A percentile compares a stretch with the other conserved stretches of the same genome.
phyloP scores from a whole-genome alignment of 225 moss, liverwort and hornwort species.

The Bryum argenteum region DNA sequence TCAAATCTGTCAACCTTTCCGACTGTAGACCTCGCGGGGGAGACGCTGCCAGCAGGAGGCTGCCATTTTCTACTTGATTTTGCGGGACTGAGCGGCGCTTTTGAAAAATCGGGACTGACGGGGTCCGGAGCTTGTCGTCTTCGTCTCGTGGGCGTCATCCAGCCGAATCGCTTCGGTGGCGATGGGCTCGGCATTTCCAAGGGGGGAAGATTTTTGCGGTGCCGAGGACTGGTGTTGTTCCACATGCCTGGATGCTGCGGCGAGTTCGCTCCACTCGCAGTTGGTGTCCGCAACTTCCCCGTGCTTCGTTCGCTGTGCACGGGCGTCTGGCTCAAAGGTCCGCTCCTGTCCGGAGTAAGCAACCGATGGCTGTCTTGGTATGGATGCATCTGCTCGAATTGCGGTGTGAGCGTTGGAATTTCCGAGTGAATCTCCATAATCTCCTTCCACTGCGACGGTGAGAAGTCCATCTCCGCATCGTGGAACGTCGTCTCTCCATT shows the following conservation, averaged over 20 bases:
- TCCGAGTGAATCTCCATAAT: constrained; percentile 45
- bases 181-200: constrained; percentile 47
- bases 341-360: constrained; percentile 45
- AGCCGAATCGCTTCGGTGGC: constrained; percentile 39
- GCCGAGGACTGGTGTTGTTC: constrained; percentile 31
- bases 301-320: constrained; percentile 27
- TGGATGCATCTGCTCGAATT: constrained; percentile 49
- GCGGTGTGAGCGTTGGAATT: constrained; percentile 36
- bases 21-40: constrained; percentile 20
- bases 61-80: constrained; percentile 28
- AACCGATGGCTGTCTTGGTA: constrained; percentile 34
- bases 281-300: constrained; percentile 29
- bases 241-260: constrained; percentile 41
- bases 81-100: constrained; percentile 22
- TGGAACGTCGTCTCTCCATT: constrained; percentile 42
- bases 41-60: constrained; percentile 24
- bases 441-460: constrained; percentile 47
- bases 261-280: constrained; percentile 35
- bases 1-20: constrained; percentile 30
- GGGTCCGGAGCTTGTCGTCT: constrained; percentile 31
- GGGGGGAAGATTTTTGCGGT: constrained; percentile 20
- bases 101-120: constrained; percentile 32
- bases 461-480: constrained; percentile 55
- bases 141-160: constrained; percentile 41
- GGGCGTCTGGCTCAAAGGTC: constrained; percentile 31